Percentiles rank a stretch among this genome's conserved stretches.
Evolutionary conservation across 768 basidiomycete genomes (phyloP).

Genomic region (Rickenella mellea): DNA sequence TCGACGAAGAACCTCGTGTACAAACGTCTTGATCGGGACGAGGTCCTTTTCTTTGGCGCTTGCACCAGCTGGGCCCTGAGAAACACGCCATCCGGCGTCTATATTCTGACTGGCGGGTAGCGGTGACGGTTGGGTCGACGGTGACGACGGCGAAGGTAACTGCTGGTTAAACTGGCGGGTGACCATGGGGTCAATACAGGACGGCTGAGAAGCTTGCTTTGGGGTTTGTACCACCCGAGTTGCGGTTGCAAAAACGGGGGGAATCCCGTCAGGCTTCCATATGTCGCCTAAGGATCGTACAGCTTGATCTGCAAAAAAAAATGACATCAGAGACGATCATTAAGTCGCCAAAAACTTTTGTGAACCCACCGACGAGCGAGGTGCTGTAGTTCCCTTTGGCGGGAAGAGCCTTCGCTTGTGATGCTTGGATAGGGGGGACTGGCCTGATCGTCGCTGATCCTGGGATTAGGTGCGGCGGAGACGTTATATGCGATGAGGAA

Average conservation of each 20-base stretch:
- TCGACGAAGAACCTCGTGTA: constrained; percentile 81
- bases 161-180: constrained; percentile 18
- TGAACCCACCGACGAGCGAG: constrained; percentile 58
- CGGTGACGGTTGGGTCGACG: constrained; percentile 29
- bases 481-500: constrained; percentile 15
- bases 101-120: constrained; percentile 18
- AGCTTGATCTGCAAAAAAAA: constrained; percentile 52
- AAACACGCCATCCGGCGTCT: not conserved
- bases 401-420: constrained; percentile 6
- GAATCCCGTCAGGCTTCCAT: constrained; percentile 73
- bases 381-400: constrained; percentile 52
- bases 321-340: constrained; percentile 1
- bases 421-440: constrained; percentile 32
- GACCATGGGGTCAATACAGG: constrained; percentile 6
- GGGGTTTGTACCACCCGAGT: constrained; percentile 20
- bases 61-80: constrained; percentile 10
- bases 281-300: constrained; percentile 70
- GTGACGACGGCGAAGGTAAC: constrained; percentile 46
- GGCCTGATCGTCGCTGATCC: constrained; percentile 24
- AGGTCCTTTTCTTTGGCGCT: constrained; percentile 22
- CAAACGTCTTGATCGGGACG: constrained; percentile 65
- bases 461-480: constrained; percentile 15
- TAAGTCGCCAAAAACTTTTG: constrained; percentile 1
- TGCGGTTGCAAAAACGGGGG: constrained; percentile 36
- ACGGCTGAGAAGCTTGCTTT: constrained; percentile 9